Evolutionary conservation across 1,284 basidiomycete species (phyloP).

Genomic region (Rhodotorula sp.): DNA sequence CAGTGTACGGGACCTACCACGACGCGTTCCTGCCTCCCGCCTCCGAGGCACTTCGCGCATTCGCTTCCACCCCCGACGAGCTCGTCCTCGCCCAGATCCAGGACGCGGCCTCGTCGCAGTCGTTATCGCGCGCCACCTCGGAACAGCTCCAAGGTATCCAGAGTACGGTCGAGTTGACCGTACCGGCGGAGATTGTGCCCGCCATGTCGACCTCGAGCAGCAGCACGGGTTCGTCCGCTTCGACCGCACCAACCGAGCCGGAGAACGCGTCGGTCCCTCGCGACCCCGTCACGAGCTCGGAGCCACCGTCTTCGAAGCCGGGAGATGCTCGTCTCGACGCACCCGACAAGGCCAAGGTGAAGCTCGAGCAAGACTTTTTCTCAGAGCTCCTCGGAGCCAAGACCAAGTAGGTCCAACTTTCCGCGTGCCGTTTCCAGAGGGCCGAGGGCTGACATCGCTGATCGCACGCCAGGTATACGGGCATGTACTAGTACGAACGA

Average conservation of each 20-base stretch:
- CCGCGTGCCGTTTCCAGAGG: too few relatives aligned
- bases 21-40: neutral
- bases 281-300: neutral
- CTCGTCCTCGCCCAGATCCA: neutral
- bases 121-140: too few relatives aligned
- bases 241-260: neutral
- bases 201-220: conserved; percentile 5
- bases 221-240: conserved; percentile 6
- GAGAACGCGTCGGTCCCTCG: neutral
- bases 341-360: neutral
- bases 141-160: too few relatives aligned
- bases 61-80: neutral
- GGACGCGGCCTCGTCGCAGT: neutral
- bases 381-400: conserved; percentile 17
- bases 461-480: neutral
- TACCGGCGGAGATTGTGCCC: neutral
- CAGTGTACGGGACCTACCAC: neutral
- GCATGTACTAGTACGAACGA: neutral
- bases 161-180: too few relatives aligned
- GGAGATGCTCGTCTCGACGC: too few relatives aligned
- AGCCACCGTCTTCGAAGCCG: too few relatives aligned
- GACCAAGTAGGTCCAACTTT: conserved; percentile 1
- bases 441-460: neutral
- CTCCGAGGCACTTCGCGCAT: neutral
- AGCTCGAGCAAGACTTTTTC: conserved; percentile 19